A percentile compares a stretch with the other conserved stretches of the same genome.
Evolutionary conservation across 108 stramenopile genomes (phyloP).

Genomic region (Skeletonema costatum): DNA sequence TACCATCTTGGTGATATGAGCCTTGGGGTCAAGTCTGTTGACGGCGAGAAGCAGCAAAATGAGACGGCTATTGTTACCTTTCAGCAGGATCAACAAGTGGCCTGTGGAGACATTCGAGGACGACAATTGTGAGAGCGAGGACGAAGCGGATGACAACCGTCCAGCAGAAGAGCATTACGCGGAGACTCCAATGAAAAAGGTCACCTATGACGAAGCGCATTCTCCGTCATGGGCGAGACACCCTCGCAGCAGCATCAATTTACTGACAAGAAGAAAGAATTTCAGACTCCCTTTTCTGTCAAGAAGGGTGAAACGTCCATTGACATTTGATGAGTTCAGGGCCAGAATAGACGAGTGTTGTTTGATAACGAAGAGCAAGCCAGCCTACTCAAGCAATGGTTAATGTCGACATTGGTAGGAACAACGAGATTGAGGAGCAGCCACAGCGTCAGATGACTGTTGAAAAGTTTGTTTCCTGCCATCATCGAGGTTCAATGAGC

Average conservation of each 20-base stretch:
- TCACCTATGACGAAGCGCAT: background rate
- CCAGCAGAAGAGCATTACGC: no score
- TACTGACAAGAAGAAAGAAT: constrained; percentile 8
- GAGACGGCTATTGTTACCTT: background rate
- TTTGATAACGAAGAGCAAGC: constrained; percentile 17
- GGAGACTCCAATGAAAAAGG: background rate
- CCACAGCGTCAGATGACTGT: no score
- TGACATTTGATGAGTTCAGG: constrained; percentile 30
- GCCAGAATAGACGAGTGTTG: constrained; percentile 14
- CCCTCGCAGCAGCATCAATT: background rate
- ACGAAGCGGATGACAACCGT: background rate
- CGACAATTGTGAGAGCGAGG: background rate
- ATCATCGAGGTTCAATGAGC: no score
- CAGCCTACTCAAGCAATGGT: no score
- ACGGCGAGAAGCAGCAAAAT: background rate
- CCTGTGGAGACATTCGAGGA: background rate
- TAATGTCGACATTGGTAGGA: no score
- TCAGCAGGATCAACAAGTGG: background rate
- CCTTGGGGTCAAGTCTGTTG: background rate
- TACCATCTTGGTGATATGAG: background rate
- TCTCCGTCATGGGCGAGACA: background rate
- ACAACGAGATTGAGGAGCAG: no score
- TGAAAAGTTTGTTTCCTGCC: no score
- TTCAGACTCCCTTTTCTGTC: constrained; percentile 23
- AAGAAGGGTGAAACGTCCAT: constrained; percentile 22